A percentile compares a stretch with the other conserved stretches of the same genome.
phyloP scores from a whole-genome alignment of 2,329 filamentous ascomycete species.

The Colletotrichum chrysophilum region DNA sequence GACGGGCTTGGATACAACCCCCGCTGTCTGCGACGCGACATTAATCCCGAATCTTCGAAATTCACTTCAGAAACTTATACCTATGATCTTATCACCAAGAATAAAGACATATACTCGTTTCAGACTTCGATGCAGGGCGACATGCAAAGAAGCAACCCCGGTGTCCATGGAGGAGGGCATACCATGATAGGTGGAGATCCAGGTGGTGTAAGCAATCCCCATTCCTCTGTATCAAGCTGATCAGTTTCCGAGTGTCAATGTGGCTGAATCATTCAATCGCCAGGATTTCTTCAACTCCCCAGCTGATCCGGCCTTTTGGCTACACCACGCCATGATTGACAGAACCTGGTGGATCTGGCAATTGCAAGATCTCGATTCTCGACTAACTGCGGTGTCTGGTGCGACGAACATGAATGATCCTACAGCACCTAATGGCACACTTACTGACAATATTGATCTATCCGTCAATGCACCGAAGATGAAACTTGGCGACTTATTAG shows the following conservation, averaged over 20 bases:
- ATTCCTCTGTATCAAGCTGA: neutral
- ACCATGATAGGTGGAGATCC: constrained; percentile 42
- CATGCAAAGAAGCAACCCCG: constrained; percentile 22
- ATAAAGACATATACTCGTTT: constrained; percentile 34
- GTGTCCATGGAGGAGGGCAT: constrained; percentile 43
- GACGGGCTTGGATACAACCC: constrained; percentile 47
- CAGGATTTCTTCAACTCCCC: constrained; percentile 34
- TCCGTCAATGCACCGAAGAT: constrained; percentile 25
- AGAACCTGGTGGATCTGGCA: constrained; percentile 31
- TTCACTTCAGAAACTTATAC: constrained; percentile 13
- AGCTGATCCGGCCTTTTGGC: constrained; percentile 31
- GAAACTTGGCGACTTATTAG: constrained; percentile 35
- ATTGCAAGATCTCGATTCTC: constrained; percentile 20
- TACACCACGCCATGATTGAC: constrained; percentile 31
- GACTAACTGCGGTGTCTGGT: constrained; percentile 17
- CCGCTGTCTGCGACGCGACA: constrained; percentile 48
- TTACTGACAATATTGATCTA: constrained; percentile 29
- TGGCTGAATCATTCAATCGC: neutral
- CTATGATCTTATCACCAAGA: constrained; percentile 31
- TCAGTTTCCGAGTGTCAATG: neutral
- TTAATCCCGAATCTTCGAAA: constrained; percentile 35
- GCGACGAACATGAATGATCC: constrained; percentile 10
- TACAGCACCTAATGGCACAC: constrained; percentile 13
- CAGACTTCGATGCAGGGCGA: constrained; percentile 40
- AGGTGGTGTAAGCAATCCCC: constrained; percentile 17